Evolutionary conservation across 2,329 filamentous ascomycete genomes (phyloP).

Genomic region (Fusarium sp.): DNA sequence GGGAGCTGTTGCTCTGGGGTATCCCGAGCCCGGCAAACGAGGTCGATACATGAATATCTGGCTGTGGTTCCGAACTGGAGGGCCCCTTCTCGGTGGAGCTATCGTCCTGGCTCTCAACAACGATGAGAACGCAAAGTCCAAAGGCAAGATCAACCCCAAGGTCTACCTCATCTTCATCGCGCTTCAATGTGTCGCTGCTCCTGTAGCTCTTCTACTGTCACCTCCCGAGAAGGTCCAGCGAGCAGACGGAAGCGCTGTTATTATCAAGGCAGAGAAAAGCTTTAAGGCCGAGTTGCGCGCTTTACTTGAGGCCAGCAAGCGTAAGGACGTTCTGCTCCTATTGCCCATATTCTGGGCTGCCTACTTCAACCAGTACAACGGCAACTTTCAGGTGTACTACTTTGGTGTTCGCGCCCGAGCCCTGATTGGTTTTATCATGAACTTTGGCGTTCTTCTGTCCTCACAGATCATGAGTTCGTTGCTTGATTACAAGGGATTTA

Average conservation of each 20-base stretch:
- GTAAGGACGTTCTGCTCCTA: slow-evolving; percentile 14
- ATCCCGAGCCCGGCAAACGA: slow-evolving; percentile 47
- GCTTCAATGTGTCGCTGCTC: slow-evolving; percentile 12
- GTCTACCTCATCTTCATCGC: slow-evolving; percentile 37
- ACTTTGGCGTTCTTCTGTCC: slow-evolving; percentile 12
- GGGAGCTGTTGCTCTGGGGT: slow-evolving; percentile 61
- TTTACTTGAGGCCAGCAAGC: slow-evolving; percentile 1
- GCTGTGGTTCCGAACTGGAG: slow-evolving; percentile 19
- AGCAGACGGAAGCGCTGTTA: slow-evolving; percentile 9
- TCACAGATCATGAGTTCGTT: slow-evolving; percentile 16
- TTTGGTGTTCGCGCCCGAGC: slow-evolving; percentile 25
- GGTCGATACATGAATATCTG: slow-evolving; percentile 23
- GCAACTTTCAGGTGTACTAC: slow-evolving; percentile 15
- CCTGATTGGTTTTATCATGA: slow-evolving; percentile 9
- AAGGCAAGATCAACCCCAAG: slow-evolving; percentile 33
- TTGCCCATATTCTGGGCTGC: slow-evolving; percentile 13
- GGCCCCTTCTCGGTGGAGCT: slow-evolving; percentile 36
- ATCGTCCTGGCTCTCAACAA: slow-evolving; percentile 59
- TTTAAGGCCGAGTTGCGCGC: slow-evolving; percentile 10
- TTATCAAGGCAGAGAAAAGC: slow-evolving; percentile 3
- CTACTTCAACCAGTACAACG: slow-evolving; percentile 19
- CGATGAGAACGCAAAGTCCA: slow-evolving; percentile 48
- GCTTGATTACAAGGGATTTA: slow-evolving; percentile 12
- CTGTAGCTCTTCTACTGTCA: slow-evolving; percentile 13
- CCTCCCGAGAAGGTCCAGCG: slow-evolving; percentile 19